Base-by-base conservation (phyloP, 441 rosid genomes). In the Pelargonium australe region DNA sequence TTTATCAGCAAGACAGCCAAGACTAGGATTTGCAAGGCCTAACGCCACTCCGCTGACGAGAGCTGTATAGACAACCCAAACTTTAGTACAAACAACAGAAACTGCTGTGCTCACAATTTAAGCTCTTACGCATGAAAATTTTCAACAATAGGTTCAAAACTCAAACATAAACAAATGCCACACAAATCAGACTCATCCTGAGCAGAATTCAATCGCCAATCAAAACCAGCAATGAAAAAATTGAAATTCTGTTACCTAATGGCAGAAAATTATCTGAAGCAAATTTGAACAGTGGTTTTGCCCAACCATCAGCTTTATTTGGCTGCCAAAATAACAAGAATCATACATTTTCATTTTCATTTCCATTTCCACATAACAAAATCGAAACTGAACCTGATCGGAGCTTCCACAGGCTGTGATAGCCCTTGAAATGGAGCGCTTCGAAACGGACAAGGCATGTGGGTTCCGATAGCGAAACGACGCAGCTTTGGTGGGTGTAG, bases 1-100 rank as follows among this genome's bases (percentile, higher is more conserved):
- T 78, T 76, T 87, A 80, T 88, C 86, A 0, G 96, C 98, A 73
- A 91, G 80, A 79, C 97, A 89, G 23, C 98, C 98, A 70, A 85
- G 91, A 74, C 71, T 75, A 45, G 98, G 95, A 79, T 88, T 89
- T 77, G 87, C 95, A 81, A 91, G 86, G n/a, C 98, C 98, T 51
- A 87, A 66, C 2, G 79, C 82, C 49, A 94, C 96, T 78, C 96
- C 98, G 70, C 89, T 79, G 7, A 89, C 72, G 76, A 94, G 96
- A 79, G 95, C 98, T 93, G 87, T 72, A 79, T 62, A 78, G 40
- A 68, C 10, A 49, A 31, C 11, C 20, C 41, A 13, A 31, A 28
- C 8, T 23, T 13, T 1, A 2, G 10, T 10, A 51, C 7, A 10
- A 20, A 51, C 40, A 67, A 45, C 23, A 41, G 57, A 20, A 44